phyloP scores from a whole-genome alignment of 129 eudicot genomes.

The Ambrosia artemisiifolia region DNA sequence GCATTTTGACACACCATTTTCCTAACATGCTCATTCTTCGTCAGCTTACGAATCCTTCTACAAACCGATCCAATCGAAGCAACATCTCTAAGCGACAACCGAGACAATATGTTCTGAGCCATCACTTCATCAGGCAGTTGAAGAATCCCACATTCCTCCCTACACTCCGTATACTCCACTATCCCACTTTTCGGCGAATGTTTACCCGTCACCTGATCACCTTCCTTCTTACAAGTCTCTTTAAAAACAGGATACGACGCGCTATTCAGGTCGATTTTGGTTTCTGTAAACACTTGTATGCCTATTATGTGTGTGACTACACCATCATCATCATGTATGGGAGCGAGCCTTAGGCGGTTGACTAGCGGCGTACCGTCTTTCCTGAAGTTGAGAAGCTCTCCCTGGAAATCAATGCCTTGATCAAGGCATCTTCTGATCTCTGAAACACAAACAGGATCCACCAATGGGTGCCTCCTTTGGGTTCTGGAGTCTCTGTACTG shows the following conservation, averaged over 20 bases:
- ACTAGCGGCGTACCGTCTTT: slow-evolving; percentile 90
- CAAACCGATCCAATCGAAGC: slow-evolving; percentile 92
- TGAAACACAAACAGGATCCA: slow-evolving; percentile 88
- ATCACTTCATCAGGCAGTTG: slow-evolving; percentile 88
- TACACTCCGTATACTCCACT: slow-evolving; percentile 28
- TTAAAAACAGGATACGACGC: slow-evolving; percentile 88
- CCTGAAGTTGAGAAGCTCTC: slow-evolving; percentile 90
- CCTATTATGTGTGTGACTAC: slow-evolving; percentile 78
- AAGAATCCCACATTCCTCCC: slow-evolving; percentile 63
- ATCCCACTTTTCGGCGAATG: slow-evolving; percentile 42
- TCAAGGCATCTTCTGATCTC: slow-evolving; percentile 89
- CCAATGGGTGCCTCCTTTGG: slow-evolving; percentile 84
- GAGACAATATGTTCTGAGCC: slow-evolving; percentile 80
- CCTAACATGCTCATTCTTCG: slow-evolving; percentile 80
- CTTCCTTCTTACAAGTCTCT: slow-evolving; percentile 52
- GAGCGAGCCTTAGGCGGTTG: slow-evolving; percentile 74
- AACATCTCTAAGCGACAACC: slow-evolving; percentile 85
- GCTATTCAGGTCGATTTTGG: slow-evolving; percentile 67
- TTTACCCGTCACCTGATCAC: slow-evolving; percentile 27
- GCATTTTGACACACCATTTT: slow-evolving; percentile 96
- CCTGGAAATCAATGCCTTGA: slow-evolving; percentile 87
- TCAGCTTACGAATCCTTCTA: slow-evolving; percentile 70
- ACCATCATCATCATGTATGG: slow-evolving; percentile 77
- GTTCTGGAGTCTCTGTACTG: slow-evolving; percentile 92
- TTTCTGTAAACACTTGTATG: slow-evolving; percentile 68